A percentile compares a stretch with the other conserved stretches of the same genome.
These are phyloP conservation scores for Suhomyces sp. DNA, from an alignment of 805 yeast genomes.

Conservation along the genomic window DNA sequence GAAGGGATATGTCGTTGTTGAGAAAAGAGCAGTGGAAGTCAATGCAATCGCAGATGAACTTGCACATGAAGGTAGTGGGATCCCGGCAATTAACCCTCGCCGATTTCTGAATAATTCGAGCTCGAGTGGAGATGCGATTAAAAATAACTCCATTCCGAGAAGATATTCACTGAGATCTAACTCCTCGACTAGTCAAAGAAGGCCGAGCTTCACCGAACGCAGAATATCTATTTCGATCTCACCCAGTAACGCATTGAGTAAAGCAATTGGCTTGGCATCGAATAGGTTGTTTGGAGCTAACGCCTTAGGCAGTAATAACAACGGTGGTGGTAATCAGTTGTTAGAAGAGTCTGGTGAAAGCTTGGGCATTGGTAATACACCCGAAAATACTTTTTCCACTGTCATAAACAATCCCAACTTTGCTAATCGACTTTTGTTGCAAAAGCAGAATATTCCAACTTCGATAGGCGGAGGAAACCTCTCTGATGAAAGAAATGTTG, in stretches of 20 bases:
- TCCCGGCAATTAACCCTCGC: constrained; percentile 41
- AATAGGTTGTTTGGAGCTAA: constrained; percentile 71
- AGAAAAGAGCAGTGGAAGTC: constrained; percentile 91
- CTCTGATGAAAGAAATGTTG: background rate
- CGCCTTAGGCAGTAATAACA: constrained; percentile 1
- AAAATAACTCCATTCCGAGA: constrained; percentile 18
- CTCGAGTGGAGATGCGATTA: constrained; percentile 17
- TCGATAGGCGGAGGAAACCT: constrained; percentile 14
- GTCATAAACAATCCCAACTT: constrained; percentile 29
- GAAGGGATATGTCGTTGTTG: constrained; percentile 90
- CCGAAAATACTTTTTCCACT: constrained; percentile 14
- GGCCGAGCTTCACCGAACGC: constrained; percentile 63
- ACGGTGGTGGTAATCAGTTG: constrained; percentile 8
- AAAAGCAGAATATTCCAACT: constrained; percentile 31
- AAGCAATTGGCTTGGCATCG: constrained; percentile 84
- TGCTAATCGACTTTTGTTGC: constrained; percentile 34
- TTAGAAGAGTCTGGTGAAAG: constrained; percentile 11
- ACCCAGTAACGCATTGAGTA: constrained; percentile 85
- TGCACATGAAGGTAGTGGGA: constrained; percentile 57
- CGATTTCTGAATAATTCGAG: constrained; percentile 24
- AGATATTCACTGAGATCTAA: constrained; percentile 44
- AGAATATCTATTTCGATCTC: constrained; percentile 66
- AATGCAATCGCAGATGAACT: constrained; percentile 94
- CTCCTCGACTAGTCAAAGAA: constrained; percentile 50
- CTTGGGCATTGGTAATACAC: background rate